Percentiles rank a stretch among this genome's conserved stretches.
Conservation (phyloP, 1,139 yeast genomes). For the Blastobotrys capitulatus region DNA sequence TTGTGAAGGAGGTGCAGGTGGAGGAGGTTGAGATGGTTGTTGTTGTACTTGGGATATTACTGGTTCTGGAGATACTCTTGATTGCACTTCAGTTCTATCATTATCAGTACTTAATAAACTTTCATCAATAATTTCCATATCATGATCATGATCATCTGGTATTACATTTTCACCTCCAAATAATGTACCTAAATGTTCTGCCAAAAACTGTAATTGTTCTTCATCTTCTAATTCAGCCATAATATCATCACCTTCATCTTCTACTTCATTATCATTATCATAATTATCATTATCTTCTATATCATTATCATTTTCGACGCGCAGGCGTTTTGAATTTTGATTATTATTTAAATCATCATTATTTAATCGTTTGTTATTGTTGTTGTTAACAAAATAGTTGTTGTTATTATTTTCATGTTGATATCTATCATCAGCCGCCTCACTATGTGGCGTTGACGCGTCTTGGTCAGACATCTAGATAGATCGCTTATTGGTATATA, state of each 20-base stretch:
- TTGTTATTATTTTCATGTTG: background rate
- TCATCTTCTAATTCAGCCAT: slow-evolving; percentile 25
- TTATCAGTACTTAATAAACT: background rate
- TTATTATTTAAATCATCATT: background rate
- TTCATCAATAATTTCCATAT: background rate
- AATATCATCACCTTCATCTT: slow-evolving; percentile 5
- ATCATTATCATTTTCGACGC: slow-evolving; percentile 1
- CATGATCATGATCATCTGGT: background rate
- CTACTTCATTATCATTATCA: slow-evolving; percentile 1
- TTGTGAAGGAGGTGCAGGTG: no score
- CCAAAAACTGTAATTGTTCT: slow-evolving; percentile 27
- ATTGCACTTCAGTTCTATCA: background rate
- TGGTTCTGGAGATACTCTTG: background rate
- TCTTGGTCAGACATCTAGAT: slow-evolving; percentile 5
- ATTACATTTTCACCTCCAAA: background rate
- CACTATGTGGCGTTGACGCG: slow-evolving; percentile 4
- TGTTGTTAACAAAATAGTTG: background rate
- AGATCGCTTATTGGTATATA: no score
- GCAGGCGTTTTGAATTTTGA: background rate
- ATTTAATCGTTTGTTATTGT: slow-evolving; percentile 1
- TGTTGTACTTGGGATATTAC: no score
- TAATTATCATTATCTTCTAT: background rate
- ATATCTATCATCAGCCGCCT: slow-evolving; percentile 1
- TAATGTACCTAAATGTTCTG: slow-evolving; percentile 20
- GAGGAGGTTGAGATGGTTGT: no score